These are phyloP conservation scores for Parathielavia appendiculata DNA, from an alignment of 495 filamentous ascomycete genomes.

Conservation along the genomic window DNA sequence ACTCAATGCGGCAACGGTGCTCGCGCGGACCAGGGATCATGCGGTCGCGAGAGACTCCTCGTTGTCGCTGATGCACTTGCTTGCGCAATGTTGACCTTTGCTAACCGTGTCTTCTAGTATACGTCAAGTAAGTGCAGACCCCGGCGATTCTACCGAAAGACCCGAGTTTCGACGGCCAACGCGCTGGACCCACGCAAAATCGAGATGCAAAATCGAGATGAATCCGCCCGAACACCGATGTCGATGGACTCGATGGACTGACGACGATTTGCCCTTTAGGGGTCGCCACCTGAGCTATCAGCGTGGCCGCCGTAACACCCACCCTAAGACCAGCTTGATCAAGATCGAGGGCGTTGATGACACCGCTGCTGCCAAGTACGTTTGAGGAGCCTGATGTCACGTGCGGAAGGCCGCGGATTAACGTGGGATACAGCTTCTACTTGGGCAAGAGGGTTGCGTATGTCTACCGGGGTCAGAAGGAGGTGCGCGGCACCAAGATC, in stretches of 20 bases:
- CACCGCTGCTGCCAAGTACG: slow-evolving; percentile 75
- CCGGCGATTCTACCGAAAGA: slow-evolving; percentile 21
- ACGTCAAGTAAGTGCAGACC: slow-evolving; percentile 76
- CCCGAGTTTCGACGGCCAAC: slow-evolving; percentile 2
- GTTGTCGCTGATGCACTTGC: slow-evolving; percentile 11
- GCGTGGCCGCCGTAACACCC: slow-evolving; percentile 77
- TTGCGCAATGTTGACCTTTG: slow-evolving; percentile 11
- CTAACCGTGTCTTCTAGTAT: slow-evolving; percentile 57
- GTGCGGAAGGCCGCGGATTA: slow-evolving; percentile 24
- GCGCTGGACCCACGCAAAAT: slow-evolving; percentile 12
- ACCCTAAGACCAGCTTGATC: slow-evolving; percentile 81
- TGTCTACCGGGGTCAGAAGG: slow-evolving; percentile 89
- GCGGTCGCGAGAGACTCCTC: slow-evolving; percentile 12
- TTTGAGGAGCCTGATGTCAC: slow-evolving; percentile 23
- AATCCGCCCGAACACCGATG: neutral
- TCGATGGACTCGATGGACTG: slow-evolving; percentile 22
- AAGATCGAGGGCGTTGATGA: slow-evolving; percentile 96
- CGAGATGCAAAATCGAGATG: slow-evolving; percentile 12
- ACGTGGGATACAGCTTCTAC: slow-evolving; percentile 60
- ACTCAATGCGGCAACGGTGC: slow-evolving; percentile 4
- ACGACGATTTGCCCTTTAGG: slow-evolving; percentile 47
- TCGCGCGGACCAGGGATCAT: slow-evolving; percentile 6
- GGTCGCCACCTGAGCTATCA: slow-evolving; percentile 92
- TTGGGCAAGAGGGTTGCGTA: slow-evolving; percentile 94
- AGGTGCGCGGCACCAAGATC: slow-evolving; percentile 93